Evolutionary conservation across 2,329 filamentous ascomycete species (phyloP), one percentile per base, ranked within the genome.

Genomic region (Colletotrichum sp.): DNA sequence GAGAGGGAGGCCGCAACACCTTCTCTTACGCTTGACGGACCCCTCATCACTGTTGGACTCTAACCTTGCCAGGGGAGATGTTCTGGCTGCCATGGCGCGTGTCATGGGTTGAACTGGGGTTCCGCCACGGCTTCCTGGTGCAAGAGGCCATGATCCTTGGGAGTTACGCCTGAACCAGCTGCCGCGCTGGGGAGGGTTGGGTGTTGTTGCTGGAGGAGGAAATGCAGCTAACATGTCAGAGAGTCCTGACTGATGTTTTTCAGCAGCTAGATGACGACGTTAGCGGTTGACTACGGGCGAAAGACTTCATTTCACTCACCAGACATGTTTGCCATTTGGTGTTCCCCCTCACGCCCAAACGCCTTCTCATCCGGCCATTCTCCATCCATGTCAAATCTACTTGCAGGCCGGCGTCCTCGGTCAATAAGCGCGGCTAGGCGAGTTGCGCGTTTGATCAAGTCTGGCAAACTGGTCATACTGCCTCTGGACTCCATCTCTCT

Each of bases 381-480:
- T 54, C 84, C 84, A 16, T 89, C 87, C 57, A 72, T 58, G 55
- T 90, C 88, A 63, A 91, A 84, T 18, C 88, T 87, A 78, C 91
- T 93, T 27, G 86, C 90, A 33, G 91, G 91, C 77, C 91, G 86
- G 76, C 86, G 93, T 15, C 96, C 96, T 76, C 92, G 92, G 79
- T 98, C 96, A 72, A 99, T 92, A 83, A 98, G 95, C 0, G 94
- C 91, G 18, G 96, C 96, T 47, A 98, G 86, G 76, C 91, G 92
- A 1, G 96, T 98, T 13, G 97, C 97, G 78, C 97, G 91, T 79
- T 92, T 90, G 77, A 99, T 98, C 74, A 99, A 86, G 81, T 98
- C 97, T 0, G 96, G 94, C 73, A 99, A 86, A 83, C 96, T 98
- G 2, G 97, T 98, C 76, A 98, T 87, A 81, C 96, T 98, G 6